Evolutionary conservation across 169 alveolate species (phyloP).

Genomic region (Plasmodium chabaudi): DNA sequence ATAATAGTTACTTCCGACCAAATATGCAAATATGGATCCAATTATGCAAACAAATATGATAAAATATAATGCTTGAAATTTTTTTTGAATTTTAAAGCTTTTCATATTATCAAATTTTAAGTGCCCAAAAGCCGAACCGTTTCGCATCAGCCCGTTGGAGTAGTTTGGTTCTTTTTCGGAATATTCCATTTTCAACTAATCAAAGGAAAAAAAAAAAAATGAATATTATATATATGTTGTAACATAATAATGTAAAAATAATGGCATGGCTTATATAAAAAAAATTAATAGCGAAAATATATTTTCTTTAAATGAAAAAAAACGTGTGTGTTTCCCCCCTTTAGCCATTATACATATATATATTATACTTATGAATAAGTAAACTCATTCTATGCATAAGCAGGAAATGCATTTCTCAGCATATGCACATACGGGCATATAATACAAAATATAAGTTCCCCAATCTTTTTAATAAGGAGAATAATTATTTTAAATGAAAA

Average conservation of each 20-base stretch:
- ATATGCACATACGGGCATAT: not conserved
- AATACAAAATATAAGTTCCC: not conserved
- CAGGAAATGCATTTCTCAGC: not conserved
- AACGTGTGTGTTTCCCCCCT: no score
- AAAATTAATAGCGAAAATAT: not conserved
- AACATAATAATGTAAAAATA: not conserved
- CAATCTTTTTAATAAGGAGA: no score
- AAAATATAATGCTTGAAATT: constrained; percentile 34
- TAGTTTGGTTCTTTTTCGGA: constrained; percentile 30
- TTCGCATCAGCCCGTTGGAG: constrained; percentile 43
- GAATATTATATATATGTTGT: not conserved
- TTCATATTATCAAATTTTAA: constrained; percentile 27
- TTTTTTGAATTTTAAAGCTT: constrained; percentile 55
- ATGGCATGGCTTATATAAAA: not conserved
- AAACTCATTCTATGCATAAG: not conserved
- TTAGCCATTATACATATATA: not conserved
- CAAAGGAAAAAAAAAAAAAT: not conserved
- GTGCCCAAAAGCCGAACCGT: constrained; percentile 39
- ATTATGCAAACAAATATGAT: constrained; percentile 28
- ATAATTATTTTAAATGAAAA: no score
- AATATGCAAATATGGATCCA: constrained; percentile 25
- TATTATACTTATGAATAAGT: not conserved
- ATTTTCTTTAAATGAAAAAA: not conserved
- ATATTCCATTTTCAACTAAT: constrained; percentile 26
- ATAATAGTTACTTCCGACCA: constrained; percentile 20